Evolutionary conservation across 148 eudicot genomes (phyloP), one percentile per base, ranked within the genome.

Genomic region (Linanthus parryae): DNA sequence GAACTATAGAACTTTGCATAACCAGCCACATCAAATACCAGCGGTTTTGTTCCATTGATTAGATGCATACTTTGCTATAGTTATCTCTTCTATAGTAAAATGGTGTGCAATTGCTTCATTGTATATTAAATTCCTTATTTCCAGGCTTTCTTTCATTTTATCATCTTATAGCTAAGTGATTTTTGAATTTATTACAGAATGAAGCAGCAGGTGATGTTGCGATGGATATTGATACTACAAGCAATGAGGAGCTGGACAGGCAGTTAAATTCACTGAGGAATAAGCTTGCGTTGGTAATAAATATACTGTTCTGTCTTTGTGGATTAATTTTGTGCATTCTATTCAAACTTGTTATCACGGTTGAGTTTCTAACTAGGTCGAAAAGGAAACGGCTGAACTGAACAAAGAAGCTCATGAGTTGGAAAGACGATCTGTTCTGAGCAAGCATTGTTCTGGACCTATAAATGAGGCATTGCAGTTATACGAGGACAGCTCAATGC

Each of bases 381-480:
- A 72, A 62, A 79, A 81, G 59, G 82, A 84, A 75, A 72, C 70
- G 33, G 68, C 79, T 58, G 76, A 74, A 57, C 69, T 77, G 71
- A 67, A 53, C 48, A 70, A 50, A 69, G 84, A 88, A 48, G 61
- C 77, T 26, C 48, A 11, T 50, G 58, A 42, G 30, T 38, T 81
- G 63, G 83, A 84, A 59, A 70, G 66, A 44, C 72, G 67, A 63
- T 70, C 82, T 51, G 39, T 34, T 40, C 44, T 65, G 36, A 66
- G 71, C 65, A 77, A 63, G 56, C 66, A 47, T 5, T 48, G 27
- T 63, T 66, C 79, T 55, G 69, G 71, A 29, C 73, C 74, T 17
- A 65, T 81, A 54, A 69, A 68, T 61, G 85, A 81, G 63, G 82
- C 77, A 47, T 36, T 82, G 37, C 74, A 79, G 62, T 54, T 79